phyloP scores from a whole-genome alignment of 169 alveolate species.

The Cryptosporidium ryanae region DNA sequence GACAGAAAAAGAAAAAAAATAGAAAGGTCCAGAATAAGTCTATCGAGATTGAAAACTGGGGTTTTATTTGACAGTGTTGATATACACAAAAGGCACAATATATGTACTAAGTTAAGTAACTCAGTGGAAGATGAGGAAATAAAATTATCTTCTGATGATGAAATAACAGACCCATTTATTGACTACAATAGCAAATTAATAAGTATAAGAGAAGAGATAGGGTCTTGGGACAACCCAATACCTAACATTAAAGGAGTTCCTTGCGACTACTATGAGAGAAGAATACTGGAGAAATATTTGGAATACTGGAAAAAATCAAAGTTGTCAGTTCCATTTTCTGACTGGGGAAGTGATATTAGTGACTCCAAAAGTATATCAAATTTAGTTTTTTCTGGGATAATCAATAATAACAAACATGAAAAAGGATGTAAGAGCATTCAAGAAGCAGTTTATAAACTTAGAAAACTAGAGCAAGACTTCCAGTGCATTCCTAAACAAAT shows the following conservation, averaged over 20 bases:
- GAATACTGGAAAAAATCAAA: conserved; percentile 57
- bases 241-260: conserved; percentile 52
- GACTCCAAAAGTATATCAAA: not conserved
- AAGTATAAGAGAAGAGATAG: conserved; percentile 34
- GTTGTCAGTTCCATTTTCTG: conserved; percentile 38
- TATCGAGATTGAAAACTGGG: conserved; percentile 23
- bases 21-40: conserved; percentile 16
- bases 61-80: conserved; percentile 3
- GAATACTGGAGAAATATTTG: conserved; percentile 42
- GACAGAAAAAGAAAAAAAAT: conserved; percentile 36
- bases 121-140: not conserved
- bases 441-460: conserved; percentile 49
- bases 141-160: not conserved
- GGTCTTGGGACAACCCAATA: conserved; percentile 70
- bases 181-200: not conserved
- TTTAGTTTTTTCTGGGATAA: not conserved
- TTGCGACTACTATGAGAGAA: conserved; percentile 44
- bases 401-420: not conserved
- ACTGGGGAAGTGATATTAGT: conserved; percentile 7
- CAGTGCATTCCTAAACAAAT: conserved; percentile 45
- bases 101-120: too few relatives aligned
- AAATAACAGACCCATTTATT: not conserved
- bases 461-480: conserved; percentile 55
- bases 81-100: not conserved
- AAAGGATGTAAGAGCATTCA: conserved; percentile 56